A percentile compares a stretch with the other conserved stretches of the same genome.
Conservation (phyloP, 768 basidiomycete genomes). For the Mycena rosella region DNA sequence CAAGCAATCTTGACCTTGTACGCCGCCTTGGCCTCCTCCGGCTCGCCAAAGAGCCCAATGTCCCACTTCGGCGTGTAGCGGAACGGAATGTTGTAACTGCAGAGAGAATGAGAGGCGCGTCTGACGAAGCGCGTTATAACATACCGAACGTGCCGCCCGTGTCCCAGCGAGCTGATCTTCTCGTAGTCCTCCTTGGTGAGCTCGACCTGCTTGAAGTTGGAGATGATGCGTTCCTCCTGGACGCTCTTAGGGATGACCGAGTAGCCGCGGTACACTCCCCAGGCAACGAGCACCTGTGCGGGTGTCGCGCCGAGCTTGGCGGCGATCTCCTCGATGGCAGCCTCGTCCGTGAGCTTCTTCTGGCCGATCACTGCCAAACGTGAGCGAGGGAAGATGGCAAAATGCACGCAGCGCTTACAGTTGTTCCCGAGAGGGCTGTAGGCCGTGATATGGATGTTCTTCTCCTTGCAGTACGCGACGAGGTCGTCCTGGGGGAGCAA, state of each 20-base stretch:
- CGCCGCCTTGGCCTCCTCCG: conserved; percentile 61
- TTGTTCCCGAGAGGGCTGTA: conserved; percentile 87
- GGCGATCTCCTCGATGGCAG: conserved; percentile 72
- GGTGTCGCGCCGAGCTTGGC: conserved; percentile 71
- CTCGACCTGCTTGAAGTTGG: conserved; percentile 83
- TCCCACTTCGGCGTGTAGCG: conserved; percentile 75
- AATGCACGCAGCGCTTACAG: conserved; percentile 52
- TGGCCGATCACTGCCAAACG: conserved; percentile 62
- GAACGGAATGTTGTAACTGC: conserved; percentile 75
- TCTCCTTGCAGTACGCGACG: conserved; percentile 73
- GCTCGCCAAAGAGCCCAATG: conserved; percentile 78
- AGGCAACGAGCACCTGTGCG: conserved; percentile 88
- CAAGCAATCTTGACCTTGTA: conserved; percentile 49
- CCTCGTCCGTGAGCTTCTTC: conserved; percentile 77
- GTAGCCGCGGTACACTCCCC: conserved; percentile 81
- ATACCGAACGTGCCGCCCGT: conserved; percentile 59
- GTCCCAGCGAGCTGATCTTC: conserved; percentile 64
- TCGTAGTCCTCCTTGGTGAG: conserved; percentile 78
- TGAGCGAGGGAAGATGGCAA: neutral
- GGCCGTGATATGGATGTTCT: conserved; percentile 76
- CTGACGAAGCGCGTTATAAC: conserved; percentile 10
- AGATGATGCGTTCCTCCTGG: conserved; percentile 74
- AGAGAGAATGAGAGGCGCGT: neutral
- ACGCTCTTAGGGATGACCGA: conserved; percentile 91
- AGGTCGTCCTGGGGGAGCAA: conserved; percentile 82